phyloP scores from a whole-genome alignment of 805 yeast species.

The Barnettozyma pratensis region DNA sequence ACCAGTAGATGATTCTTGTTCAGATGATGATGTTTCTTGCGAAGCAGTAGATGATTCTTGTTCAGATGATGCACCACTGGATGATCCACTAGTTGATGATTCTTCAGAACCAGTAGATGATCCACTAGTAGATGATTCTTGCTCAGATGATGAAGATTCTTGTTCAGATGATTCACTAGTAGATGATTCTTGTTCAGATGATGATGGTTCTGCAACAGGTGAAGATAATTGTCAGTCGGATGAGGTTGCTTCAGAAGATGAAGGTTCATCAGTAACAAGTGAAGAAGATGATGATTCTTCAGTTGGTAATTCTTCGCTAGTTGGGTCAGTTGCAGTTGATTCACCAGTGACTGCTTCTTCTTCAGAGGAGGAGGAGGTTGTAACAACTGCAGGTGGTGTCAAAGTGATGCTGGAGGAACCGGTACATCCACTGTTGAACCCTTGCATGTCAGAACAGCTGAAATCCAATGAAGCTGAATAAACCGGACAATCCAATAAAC shows the following conservation, averaged over 20 bases:
- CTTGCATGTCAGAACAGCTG: background rate
- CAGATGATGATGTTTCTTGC: background rate
- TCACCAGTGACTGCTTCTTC: background rate
- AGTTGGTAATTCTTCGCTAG: background rate
- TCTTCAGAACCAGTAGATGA: background rate
- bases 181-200: too few relatives aligned
- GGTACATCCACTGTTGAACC: background rate
- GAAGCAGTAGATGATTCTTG: background rate
- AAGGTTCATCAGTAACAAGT: background rate
- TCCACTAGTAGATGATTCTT: too few relatives aligned
- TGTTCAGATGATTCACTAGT: too few relatives aligned
- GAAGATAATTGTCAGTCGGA: background rate
- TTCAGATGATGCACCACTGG: background rate
- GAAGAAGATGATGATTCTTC: background rate
- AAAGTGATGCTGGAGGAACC: background rate
- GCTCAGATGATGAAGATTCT: too few relatives aligned
- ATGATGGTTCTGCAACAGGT: background rate
- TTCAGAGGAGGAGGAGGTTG: too few relatives aligned
- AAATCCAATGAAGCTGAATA: constrained; percentile 6
- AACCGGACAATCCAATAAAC: constrained; percentile 5
- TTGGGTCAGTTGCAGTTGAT: background rate
- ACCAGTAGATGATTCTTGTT: background rate
- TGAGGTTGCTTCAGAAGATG: background rate
- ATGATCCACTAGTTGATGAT: background rate
- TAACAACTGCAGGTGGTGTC: background rate